Percentiles rank a stretch among this genome's conserved stretches.
Evolutionary conservation across 345 rosid species (phyloP).

Genomic region (Orychophragmus violaceus): DNA sequence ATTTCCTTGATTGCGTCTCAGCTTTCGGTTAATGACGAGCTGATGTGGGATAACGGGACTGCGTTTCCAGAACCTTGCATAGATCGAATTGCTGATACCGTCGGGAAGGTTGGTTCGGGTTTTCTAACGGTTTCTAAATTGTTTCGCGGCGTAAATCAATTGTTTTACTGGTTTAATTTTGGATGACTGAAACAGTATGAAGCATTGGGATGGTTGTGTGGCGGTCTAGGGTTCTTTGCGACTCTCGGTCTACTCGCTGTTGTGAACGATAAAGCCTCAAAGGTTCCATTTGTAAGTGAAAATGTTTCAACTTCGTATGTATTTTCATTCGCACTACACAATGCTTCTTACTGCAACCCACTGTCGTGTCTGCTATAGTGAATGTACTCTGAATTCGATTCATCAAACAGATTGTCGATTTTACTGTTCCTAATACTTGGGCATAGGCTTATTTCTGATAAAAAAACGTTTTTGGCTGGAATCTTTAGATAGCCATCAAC

Average conservation of each 20-base stretch:
- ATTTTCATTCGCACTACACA: background rate
- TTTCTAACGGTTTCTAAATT: background rate
- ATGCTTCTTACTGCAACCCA: background rate
- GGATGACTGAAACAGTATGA: constrained; percentile 49
- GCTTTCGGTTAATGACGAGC: constrained; percentile 88
- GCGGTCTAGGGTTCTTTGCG: constrained; percentile 83
- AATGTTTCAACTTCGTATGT: background rate
- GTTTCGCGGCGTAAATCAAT: background rate
- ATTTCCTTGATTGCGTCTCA: constrained; percentile 13
- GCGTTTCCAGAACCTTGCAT: constrained; percentile 88
- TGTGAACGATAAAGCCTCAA: constrained; percentile 93
- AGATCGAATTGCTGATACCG: constrained; percentile 97
- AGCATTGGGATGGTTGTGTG: constrained; percentile 95
- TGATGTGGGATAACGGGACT: constrained; percentile 93
- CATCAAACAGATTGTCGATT: background rate
- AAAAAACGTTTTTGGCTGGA: background rate
- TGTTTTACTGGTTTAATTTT: background rate
- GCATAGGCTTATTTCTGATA: background rate
- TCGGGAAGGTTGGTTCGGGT: constrained; percentile 64
- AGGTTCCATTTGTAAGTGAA: constrained; percentile 67
- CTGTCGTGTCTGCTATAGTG: background rate
- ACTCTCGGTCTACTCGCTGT: constrained; percentile 61
- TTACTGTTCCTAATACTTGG: background rate
- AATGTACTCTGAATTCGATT: background rate
- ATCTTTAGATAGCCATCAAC: background rate